Evolutionary conservation across 2,329 filamentous ascomycete species (phyloP).

Genomic region (Trichoderma harzianum): DNA sequence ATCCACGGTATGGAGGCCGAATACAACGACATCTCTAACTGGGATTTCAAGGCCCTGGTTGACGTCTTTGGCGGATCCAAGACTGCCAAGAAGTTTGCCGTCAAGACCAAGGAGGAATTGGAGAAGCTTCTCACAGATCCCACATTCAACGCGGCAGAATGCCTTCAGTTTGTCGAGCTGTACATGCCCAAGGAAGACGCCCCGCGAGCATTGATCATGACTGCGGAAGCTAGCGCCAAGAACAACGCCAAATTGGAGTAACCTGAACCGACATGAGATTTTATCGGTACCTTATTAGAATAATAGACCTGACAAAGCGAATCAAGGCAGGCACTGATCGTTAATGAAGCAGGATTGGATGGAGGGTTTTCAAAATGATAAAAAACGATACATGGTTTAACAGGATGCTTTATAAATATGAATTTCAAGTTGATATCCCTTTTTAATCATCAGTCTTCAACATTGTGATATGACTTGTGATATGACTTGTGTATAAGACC

Average conservation of each 20-base stretch:
- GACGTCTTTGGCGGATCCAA: constrained; percentile 64
- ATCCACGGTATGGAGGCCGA: constrained; percentile 77
- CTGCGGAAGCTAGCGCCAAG: constrained; percentile 67
- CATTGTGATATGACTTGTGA: not conserved
- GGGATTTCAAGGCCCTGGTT: constrained; percentile 69
- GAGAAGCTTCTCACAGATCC: constrained; percentile 61
- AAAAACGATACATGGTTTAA: not conserved
- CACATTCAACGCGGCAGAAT: constrained; percentile 56
- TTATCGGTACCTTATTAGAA: not conserved
- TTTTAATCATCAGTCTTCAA: not conserved
- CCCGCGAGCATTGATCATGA: constrained; percentile 64
- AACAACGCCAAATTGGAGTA: constrained; percentile 52
- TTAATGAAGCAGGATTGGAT: not conserved
- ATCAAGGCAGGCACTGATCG: not conserved
- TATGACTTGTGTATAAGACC: not conserved
- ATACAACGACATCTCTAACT: constrained; percentile 78
- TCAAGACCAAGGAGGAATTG: constrained; percentile 68
- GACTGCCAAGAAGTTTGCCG: constrained; percentile 59
- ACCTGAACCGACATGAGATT: not conserved
- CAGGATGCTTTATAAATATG: not conserved
- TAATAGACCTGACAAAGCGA: not conserved
- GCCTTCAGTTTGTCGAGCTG: constrained; percentile 72
- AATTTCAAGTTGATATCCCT: not conserved
- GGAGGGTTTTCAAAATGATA: not conserved
- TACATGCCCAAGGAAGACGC: constrained; percentile 79